phyloP scores from a whole-genome alignment of 2,329 filamentous ascomycete species.

The Plectosphaerella cucumerina region DNA sequence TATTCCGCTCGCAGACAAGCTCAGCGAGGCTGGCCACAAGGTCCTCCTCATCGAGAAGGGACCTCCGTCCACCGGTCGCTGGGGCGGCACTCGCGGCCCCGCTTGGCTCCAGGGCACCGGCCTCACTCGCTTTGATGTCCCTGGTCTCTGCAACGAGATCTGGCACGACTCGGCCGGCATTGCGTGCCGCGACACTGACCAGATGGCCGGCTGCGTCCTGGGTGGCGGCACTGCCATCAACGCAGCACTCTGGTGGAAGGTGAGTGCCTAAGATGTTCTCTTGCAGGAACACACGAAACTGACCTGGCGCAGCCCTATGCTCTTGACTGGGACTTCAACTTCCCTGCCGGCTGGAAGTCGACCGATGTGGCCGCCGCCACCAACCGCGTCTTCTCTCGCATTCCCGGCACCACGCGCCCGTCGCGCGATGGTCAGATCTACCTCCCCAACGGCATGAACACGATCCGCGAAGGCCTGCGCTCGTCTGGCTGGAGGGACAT shows the following conservation, averaged over 20 bases:
- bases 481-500: conserved; percentile 60
- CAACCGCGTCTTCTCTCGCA: conserved; percentile 61
- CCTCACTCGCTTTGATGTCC: conserved; percentile 67
- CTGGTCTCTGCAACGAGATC: conserved; percentile 68
- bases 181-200: conserved; percentile 65
- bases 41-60: conserved; percentile 62
- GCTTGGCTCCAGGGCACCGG: conserved; percentile 58
- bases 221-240: conserved; percentile 66
- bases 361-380: conserved; percentile 56
- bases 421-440: conserved; percentile 65
- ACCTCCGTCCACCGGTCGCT: conserved; percentile 59
- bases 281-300: background rate
- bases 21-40: conserved; percentile 60
- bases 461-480: conserved; percentile 55
- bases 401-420: conserved; percentile 63
- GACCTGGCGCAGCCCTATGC: conserved; percentile 42
- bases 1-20: conserved; percentile 55
- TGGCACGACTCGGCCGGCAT: conserved; percentile 60
- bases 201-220: conserved; percentile 69
- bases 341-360: conserved; percentile 67
- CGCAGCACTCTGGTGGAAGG: conserved; percentile 64
- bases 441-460: conserved; percentile 61
- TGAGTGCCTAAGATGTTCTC: conserved; percentile 16
- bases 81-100: conserved; percentile 57
- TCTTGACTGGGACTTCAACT: conserved; percentile 68